Evolutionary conservation across 495 filamentous ascomycete genomes (phyloP), one percentile per base, ranked within the genome.

Genomic region (Penicillium cataractarum): DNA sequence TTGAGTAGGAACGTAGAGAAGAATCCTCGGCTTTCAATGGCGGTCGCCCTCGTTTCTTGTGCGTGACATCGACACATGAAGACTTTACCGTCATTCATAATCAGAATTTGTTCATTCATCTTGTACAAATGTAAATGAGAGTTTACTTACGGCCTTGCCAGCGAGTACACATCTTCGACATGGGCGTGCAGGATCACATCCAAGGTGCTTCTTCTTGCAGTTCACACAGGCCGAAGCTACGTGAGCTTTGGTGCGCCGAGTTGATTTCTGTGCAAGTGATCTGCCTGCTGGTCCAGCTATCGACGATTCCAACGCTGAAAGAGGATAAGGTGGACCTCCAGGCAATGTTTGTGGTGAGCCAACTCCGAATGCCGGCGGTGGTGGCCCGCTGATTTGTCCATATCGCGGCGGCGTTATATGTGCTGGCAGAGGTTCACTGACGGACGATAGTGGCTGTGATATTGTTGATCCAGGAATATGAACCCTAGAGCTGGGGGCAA

Each of bases 191-290:
- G 87, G 82, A 69, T 91, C 89, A 71, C 89, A 92, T 35, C 87
- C 88, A 62, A 99, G 80, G 84, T 99, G 95, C 61, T 96, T 96
- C 76, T 89, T 92, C 74, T 97, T 97, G 80, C 95, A 99, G 70
- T 97, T 96, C 58, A 97, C 90, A 73, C 95, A 99, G 19, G 95
- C 95, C 35, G 93, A 97, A 37, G 94, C 92, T 51, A 99, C 95
- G 79, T 99, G 95, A 13, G 92, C 92, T 71, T 98, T 99, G 8
- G 92, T 89, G 67, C 93, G 91, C 65, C 93, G 85, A 17, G 92
- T 91, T 7, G 88, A 80, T 64, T 89, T 91, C 51, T 82, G 79
- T 44, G 80, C 75, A 44, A 80, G 64, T 48, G 75, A 65, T 29
- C 80, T 74, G 44, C 58, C 55, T 31, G 70, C 61, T 7, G 72